Percentiles rank a stretch among this genome's conserved stretches.
Conservation (phyloP, 345 rosid species). For the Brassica juncea region DNA sequence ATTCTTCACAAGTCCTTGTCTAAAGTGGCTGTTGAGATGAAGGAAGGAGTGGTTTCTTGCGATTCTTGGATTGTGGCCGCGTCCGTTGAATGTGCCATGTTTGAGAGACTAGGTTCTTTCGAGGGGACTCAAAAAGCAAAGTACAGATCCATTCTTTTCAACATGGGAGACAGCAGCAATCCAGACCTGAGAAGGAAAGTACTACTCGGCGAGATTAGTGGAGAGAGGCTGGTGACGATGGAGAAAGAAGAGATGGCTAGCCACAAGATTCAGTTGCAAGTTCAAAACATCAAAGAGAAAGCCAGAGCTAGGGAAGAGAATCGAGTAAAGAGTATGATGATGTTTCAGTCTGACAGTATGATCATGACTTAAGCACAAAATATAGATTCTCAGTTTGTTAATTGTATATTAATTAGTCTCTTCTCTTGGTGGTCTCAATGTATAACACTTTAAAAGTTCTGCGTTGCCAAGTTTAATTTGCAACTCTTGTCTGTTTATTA, state of each 20-base stretch:
- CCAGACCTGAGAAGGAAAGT: constrained; percentile 32
- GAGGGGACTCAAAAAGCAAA: constrained; percentile 3
- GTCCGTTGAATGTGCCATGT: constrained; percentile 8
- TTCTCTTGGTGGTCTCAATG: background rate
- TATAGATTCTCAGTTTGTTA: background rate
- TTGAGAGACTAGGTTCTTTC: constrained; percentile 11
- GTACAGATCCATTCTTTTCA: constrained; percentile 27
- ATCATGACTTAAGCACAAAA: background rate
- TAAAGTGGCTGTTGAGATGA: constrained; percentile 23
- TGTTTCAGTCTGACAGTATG: background rate
- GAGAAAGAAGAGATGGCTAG: constrained; percentile 23
- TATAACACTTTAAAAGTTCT: background rate
- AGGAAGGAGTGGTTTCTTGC: constrained; percentile 5
- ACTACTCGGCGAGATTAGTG: constrained; percentile 18
- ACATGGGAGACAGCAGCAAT: constrained; percentile 28
- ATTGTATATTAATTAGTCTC: background rate
- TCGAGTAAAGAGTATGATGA: constrained; percentile 6
- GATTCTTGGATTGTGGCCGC: constrained; percentile 15
- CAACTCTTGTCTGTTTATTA: too few species aligned
- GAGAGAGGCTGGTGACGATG: constrained; percentile 23
- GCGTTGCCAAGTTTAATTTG: too few species aligned
- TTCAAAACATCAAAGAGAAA: constrained; percentile 13
- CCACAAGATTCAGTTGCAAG: constrained; percentile 21
- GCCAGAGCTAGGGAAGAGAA: constrained; percentile 19
- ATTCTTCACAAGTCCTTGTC: constrained; percentile 2